Evolutionary conservation across 2,329 filamentous ascomycete species (phyloP).

Genomic region (Colletotrichum ledebouriae): DNA sequence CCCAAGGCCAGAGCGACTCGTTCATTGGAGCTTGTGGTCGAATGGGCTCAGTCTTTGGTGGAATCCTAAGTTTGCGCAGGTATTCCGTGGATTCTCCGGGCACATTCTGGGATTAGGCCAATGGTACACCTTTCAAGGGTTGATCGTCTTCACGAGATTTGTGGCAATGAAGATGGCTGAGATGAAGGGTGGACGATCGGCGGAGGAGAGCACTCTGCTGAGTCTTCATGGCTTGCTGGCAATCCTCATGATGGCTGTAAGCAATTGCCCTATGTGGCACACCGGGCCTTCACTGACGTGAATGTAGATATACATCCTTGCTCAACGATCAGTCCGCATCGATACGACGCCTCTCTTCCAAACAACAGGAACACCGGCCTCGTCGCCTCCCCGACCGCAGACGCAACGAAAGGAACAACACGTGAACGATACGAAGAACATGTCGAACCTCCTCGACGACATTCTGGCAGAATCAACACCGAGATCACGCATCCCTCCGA

Average conservation of each 20-base stretch:
- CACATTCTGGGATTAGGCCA: slow-evolving; percentile 72
- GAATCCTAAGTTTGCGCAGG: slow-evolving; percentile 76
- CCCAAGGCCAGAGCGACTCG: slow-evolving; percentile 56
- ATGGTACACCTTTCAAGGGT: slow-evolving; percentile 76
- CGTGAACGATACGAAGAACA: slow-evolving; percentile 54
- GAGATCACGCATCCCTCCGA: slow-evolving; percentile 25
- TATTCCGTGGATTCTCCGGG: slow-evolving; percentile 69
- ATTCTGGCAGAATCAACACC: slow-evolving; percentile 51
- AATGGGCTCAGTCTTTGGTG: slow-evolving; percentile 72
- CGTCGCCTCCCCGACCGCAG: slow-evolving; percentile 43
- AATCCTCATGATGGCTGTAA: slow-evolving; percentile 66
- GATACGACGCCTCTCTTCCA: slow-evolving; percentile 70
- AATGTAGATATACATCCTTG: slow-evolving; percentile 59
- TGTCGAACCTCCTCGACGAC: slow-evolving; percentile 64
- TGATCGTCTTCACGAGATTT: slow-evolving; percentile 69
- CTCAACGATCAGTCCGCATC: slow-evolving; percentile 62
- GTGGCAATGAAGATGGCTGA: slow-evolving; percentile 60
- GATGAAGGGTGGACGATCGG: slow-evolving; percentile 54
- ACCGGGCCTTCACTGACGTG: slow-evolving; percentile 44
- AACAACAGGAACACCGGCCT: slow-evolving; percentile 45
- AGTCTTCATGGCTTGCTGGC: slow-evolving; percentile 69
- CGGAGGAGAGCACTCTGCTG: slow-evolving; percentile 57
- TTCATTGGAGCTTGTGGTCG: slow-evolving; percentile 62
- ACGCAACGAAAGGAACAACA: slow-evolving; percentile 36
- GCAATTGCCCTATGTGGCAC: slow-evolving; percentile 45